Evolutionary conservation across 1,284 basidiomycete genomes (phyloP).

Genomic region (Heterobasidion parviporum): DNA sequence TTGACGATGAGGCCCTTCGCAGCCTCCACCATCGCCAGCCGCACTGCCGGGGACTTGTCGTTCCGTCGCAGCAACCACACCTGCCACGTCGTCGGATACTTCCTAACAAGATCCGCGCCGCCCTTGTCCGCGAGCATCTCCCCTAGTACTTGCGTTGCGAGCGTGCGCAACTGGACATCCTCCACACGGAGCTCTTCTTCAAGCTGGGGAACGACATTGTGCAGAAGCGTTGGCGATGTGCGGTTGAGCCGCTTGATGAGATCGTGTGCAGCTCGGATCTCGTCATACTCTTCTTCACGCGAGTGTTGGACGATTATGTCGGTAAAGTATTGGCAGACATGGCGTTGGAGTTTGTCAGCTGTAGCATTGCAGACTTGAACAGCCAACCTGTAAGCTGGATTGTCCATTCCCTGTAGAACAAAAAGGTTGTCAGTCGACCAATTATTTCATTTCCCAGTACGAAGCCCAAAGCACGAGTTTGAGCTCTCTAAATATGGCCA

Average conservation of each 20-base stretch:
- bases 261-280: slow-evolving; percentile 72
- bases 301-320: slow-evolving; percentile 72
- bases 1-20: slow-evolving; percentile 55
- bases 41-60: slow-evolving; percentile 69
- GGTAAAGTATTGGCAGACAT: slow-evolving; percentile 87
- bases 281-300: slow-evolving; percentile 49
- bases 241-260: slow-evolving; percentile 83
- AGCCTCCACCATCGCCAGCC: slow-evolving; percentile 76
- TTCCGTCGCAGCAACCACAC: slow-evolving; percentile 77
- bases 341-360: slow-evolving; percentile 81
- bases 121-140: slow-evolving; percentile 83
- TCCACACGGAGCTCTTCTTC: slow-evolving; percentile 86
- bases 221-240: slow-evolving; percentile 74
- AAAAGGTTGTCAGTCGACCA: not conserved
- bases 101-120: slow-evolving; percentile 65
- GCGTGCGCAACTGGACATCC: slow-evolving; percentile 61
- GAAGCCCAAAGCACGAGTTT: too few relatives aligned
- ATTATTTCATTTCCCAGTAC: too few relatives aligned
- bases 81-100: slow-evolving; percentile 82
- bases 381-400: slow-evolving; percentile 79
- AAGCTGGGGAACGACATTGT: slow-evolving; percentile 88
- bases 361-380: slow-evolving; percentile 82
- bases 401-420: slow-evolving; percentile 50
- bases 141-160: slow-evolving; percentile 82
- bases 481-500: too few relatives aligned